Evolutionary conservation across 148 eudicot species (phyloP).

Genomic region (Mesembryanthemum crystallinum): DNA sequence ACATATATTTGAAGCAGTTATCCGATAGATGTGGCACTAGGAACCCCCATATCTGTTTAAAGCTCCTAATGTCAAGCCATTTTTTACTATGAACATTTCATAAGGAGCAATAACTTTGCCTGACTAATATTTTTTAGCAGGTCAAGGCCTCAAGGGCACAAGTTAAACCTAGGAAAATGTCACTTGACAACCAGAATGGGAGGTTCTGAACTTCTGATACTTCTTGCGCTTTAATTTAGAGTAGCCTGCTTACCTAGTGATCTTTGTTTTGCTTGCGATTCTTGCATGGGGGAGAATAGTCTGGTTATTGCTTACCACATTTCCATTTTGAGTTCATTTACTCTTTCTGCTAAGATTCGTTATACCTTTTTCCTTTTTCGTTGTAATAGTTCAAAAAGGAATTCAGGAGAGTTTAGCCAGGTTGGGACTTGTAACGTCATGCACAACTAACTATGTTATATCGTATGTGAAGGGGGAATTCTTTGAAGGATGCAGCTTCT

Average conservation of each 20-base stretch:
- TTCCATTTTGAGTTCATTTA: not conserved
- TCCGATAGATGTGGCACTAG: not conserved
- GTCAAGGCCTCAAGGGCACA: not conserved
- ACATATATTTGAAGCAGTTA: not conserved
- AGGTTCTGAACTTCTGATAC: no score
- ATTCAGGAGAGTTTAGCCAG: not conserved
- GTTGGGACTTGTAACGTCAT: not conserved
- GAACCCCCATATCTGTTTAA: not conserved
- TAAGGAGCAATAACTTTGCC: not conserved
- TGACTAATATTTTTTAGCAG: not conserved
- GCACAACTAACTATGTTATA: not conserved
- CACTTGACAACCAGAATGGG: no score
- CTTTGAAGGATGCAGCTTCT: slow-evolving; percentile 82
- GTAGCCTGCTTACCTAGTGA: no score
- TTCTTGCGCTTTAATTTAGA: no score
- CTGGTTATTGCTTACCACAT: not conserved
- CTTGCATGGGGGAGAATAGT: no score
- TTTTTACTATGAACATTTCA: not conserved
- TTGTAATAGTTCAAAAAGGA: not conserved
- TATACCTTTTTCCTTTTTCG: not conserved
- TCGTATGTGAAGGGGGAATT: slow-evolving; percentile 49
- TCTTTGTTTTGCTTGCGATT: no score
- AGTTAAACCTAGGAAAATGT: no score
- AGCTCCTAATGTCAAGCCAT: not conserved
- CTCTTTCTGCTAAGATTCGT: not conserved